phyloP scores from a whole-genome alignment of 495 filamentous ascomycete genomes.

The Penicillium flavigenum region DNA sequence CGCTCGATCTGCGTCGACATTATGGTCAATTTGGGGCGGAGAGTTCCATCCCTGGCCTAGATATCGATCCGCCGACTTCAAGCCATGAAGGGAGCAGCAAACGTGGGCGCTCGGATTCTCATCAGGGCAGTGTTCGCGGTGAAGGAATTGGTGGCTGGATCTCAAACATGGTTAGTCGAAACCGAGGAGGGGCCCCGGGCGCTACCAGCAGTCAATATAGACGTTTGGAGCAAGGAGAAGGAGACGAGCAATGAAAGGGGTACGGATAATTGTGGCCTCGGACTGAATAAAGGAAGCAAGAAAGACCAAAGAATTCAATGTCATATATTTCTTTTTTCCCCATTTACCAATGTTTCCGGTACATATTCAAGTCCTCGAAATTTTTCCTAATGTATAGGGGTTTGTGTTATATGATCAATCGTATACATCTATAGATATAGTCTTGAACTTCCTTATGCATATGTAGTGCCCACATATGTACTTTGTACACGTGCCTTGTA shows the following conservation, averaged over 20 bases:
- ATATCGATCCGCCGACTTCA: slow-evolving; percentile 67
- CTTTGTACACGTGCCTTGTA: too few species aligned
- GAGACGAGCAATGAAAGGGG: slow-evolving; percentile 24
- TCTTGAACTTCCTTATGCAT: not conserved
- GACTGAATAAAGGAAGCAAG: slow-evolving; percentile 23
- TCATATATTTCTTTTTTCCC: not conserved
- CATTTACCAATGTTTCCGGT: not conserved
- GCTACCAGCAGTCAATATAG: slow-evolving; percentile 58
- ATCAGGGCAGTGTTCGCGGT: slow-evolving; percentile 30
- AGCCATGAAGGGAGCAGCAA: slow-evolving; percentile 48
- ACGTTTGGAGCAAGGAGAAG: slow-evolving; percentile 63
- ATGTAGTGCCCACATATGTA: not conserved
- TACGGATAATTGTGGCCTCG: not conserved
- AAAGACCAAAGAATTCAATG: slow-evolving; percentile 8
- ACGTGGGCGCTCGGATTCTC: slow-evolving; percentile 32
- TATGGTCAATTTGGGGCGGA: slow-evolving; percentile 52
- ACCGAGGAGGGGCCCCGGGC: slow-evolving; percentile 46
- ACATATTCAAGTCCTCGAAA: not conserved
- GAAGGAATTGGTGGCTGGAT: slow-evolving; percentile 72
- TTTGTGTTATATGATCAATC: not conserved
- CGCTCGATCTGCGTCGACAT: slow-evolving; percentile 66
- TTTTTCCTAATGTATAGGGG: not conserved
- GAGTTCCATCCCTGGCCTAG: slow-evolving; percentile 67
- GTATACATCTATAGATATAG: not conserved
- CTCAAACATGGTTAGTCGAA: slow-evolving; percentile 59